Evolutionary conservation across 352 stramenopile species (phyloP).

Genomic region (Vaucheria bursata): DNA sequence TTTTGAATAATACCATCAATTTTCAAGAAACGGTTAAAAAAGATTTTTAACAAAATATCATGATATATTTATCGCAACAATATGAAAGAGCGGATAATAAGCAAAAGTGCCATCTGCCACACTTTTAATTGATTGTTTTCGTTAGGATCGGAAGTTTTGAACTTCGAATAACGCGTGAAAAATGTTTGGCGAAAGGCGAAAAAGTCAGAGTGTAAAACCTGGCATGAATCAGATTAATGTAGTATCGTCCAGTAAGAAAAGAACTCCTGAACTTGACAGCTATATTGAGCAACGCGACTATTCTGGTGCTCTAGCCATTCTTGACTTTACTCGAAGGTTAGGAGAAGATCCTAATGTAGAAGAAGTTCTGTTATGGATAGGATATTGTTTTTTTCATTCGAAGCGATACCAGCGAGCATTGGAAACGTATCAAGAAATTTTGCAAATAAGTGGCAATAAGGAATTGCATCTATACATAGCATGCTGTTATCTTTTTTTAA

Average conservation of each 20-base stretch:
- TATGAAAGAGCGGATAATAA: no score
- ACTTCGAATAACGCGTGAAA: no score
- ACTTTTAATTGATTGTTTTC: no score
- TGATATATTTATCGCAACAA: no score
- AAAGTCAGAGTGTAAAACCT: no score
- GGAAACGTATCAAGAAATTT: conserved; percentile 69
- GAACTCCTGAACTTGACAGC: conserved; percentile 34
- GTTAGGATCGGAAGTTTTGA: no score
- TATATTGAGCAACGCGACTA: conserved; percentile 64
- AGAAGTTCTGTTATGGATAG: conserved; percentile 79
- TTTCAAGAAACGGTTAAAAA: no score
- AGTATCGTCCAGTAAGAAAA: conserved; percentile 37
- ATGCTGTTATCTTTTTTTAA: conserved; percentile 84
- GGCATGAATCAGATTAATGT: no score
- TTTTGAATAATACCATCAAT: no score
- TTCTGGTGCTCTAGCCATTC: conserved; percentile 77
- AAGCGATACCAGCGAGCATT: conserved; percentile 83
- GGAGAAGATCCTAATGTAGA: conserved; percentile 67
- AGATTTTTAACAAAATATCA: no score
- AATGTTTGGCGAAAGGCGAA: no score
- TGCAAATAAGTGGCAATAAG: conserved; percentile 26
- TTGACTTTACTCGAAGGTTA: conserved; percentile 75
- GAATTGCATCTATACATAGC: conserved; percentile 75
- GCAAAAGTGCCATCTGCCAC: no score
- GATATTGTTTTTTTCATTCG: conserved; percentile 85